Percentiles rank a stretch among this genome's conserved stretches.
These are phyloP conservation scores for Neostapfia colusana DNA, from an alignment of 176 grass and related monocot genomes.

Conservation along the genomic window DNA sequence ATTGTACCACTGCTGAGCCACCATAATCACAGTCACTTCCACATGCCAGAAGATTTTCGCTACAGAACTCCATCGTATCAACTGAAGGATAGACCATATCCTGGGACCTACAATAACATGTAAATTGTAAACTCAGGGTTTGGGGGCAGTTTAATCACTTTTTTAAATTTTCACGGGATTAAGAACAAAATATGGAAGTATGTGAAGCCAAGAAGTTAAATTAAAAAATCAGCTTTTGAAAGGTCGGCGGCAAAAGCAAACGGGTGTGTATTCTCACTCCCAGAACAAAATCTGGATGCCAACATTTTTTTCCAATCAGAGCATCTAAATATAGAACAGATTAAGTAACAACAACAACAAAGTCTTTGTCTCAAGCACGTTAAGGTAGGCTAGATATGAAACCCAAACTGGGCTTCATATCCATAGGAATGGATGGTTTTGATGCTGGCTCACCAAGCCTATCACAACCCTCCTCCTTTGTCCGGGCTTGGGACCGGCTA, in stretches of 20 bases:
- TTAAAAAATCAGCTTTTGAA: neutral
- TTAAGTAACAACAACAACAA: no score
- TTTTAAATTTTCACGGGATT: slow-evolving; percentile 13
- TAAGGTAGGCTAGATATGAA: no score
- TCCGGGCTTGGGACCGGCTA: no score
- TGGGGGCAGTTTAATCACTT: slow-evolving; percentile 23
- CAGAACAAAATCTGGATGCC: slow-evolving; percentile 13
- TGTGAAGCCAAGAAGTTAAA: neutral
- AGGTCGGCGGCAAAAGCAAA: neutral
- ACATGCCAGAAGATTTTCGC: slow-evolving; percentile 81
- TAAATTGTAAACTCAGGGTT: neutral
- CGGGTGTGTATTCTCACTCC: no score
- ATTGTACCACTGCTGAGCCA: slow-evolving; percentile 74
- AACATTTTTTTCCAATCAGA: neutral
- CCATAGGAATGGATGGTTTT: no score
- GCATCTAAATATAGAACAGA: slow-evolving; percentile 13
- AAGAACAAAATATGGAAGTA: neutral
- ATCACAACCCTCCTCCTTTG: no score
- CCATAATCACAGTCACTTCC: slow-evolving; percentile 90
- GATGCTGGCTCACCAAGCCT: no score
- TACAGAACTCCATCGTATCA: slow-evolving; percentile 82
- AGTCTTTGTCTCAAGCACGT: no score
- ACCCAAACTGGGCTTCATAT: no score
- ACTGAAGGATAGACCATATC: slow-evolving; percentile 86
- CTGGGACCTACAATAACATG: slow-evolving; percentile 52